Evolutionary conservation across 1,284 basidiomycete species (phyloP).

Genomic region (Pseudozyma tsukubaensis): DNA sequence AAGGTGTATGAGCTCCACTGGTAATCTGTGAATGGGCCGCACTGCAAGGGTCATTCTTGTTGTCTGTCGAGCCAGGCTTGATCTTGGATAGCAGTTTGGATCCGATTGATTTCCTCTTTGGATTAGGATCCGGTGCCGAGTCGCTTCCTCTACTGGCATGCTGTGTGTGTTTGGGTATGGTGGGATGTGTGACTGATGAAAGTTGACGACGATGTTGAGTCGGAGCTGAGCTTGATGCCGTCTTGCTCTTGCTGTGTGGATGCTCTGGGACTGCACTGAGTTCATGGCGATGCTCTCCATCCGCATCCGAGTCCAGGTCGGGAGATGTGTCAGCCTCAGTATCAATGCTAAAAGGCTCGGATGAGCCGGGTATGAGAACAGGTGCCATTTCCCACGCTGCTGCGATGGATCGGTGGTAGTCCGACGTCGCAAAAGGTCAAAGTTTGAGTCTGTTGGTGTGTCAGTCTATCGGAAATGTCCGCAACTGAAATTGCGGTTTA

Average conservation of each 20-base stretch:
- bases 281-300: neutral
- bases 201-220: conserved; percentile 10
- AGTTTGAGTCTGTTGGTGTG: neutral
- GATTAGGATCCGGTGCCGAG: neutral
- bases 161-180: conserved; percentile 1
- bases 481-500: too few species aligned
- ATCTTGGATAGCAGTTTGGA: conserved; percentile 43
- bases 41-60: conserved; percentile 1
- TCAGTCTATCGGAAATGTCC: neutral
- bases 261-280: conserved; percentile 27
- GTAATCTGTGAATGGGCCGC: conserved; percentile 8
- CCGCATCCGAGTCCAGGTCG: neutral
- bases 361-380: conserved; percentile 24
- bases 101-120: conserved; percentile 35
- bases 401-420: neutral
- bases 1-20: conserved; percentile 23
- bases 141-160: neutral
- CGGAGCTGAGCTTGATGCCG: neutral
- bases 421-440: neutral
- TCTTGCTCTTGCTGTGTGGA: conserved; percentile 16
- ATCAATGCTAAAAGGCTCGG: conserved; percentile 18
- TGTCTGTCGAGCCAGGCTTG: conserved; percentile 15
- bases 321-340: conserved; percentile 5
- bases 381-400: neutral
- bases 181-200: conserved; percentile 9